A percentile compares a stretch with the other conserved stretches of the same genome.
These are phyloP conservation scores for Eucalyptus sp. DNA, from an alignment of 345 rosid genomes.

Conservation along the genomic window DNA sequence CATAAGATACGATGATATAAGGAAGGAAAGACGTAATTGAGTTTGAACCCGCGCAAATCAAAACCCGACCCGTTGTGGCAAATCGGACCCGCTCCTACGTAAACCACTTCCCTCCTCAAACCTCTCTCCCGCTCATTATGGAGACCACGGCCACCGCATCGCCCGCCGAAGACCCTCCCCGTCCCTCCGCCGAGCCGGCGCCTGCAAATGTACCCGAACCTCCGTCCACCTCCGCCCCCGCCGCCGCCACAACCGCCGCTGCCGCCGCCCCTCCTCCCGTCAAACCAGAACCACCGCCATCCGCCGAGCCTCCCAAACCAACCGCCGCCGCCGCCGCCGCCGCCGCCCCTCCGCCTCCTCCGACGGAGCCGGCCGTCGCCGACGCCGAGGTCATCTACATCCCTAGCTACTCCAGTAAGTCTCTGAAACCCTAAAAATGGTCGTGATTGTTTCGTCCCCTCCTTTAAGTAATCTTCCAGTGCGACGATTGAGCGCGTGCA, in stretches of 20 bases:
- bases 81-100: background rate
- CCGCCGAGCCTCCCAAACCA: background rate
- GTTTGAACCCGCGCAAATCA: background rate
- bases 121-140: background rate
- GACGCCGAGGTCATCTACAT: constrained; percentile 32
- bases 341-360: background rate
- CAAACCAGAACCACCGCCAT: constrained; percentile 2
- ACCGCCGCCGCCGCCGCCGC: constrained; percentile 4
- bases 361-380: constrained; percentile 13
- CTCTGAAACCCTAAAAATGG: background rate
- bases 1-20: background rate
- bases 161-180: background rate
- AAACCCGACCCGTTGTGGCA: background rate
- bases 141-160: background rate
- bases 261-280: background rate
- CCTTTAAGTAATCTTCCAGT: background rate
- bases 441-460: background rate
- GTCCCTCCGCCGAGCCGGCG: background rate
- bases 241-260: background rate
- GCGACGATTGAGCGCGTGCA: background rate
- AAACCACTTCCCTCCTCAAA: background rate
- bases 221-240: background rate
- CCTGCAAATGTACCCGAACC: constrained; percentile 18
- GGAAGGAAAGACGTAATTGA: background rate
- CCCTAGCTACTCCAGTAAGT: constrained; percentile 88